Base-by-base conservation (phyloP, 208 protist species). In the Acanthamoeba culbertsoni region DNA sequence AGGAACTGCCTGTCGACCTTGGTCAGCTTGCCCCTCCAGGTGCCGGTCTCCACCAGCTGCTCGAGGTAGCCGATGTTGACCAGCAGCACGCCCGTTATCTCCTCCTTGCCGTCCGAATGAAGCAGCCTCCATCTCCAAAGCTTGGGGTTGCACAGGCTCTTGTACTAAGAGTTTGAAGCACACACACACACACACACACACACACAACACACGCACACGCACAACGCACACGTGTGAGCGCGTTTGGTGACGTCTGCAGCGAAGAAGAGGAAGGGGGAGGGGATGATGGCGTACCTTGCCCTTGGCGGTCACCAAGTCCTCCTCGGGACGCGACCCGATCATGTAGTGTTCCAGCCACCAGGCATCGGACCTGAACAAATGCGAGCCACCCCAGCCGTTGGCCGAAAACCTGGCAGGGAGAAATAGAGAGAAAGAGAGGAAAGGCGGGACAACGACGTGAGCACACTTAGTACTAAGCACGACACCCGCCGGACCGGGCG, bases 271-370 rank as follows among this genome's bases (percentile, higher is more conserved):
- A 23, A 26, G 28, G 63, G 35, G 37, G 23, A 26, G 37, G 37
- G 37, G 28, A 6, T 31, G 10, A 4, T 12, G 23, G 31, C 65
- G 65, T 18, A 82, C 71, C 42, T 82, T 82, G 71, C 71, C 71
- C 3, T 1, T 35, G 12, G 1, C 6, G 8, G 4, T 0, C 1
- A 46, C 23, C 18, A 82, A 8, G n/a, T 82, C 71, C 43, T 82
- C 71, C 42, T 48, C 42, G 71, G 42, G 71, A 10, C 42, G 71
- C 43, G 71, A 82, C 42, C 71, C 71, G 71, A 82, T 45, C 40
- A 53, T 82, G 71, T 82, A 82, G 71, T 82, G 71, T 40, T 82
- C 71, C 12, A 82, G 71, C 71, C 71, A 82, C 71, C 71, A 82
- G 42, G n/a, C 42, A 31, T 82, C 71, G 71, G 40, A 53, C 71